Percentiles rank a stretch among this genome's conserved stretches.
These are phyloP conservation scores for Skeletonema marinoi DNA, from an alignment of 108 stramenopile genomes.

Conservation along the genomic window DNA sequence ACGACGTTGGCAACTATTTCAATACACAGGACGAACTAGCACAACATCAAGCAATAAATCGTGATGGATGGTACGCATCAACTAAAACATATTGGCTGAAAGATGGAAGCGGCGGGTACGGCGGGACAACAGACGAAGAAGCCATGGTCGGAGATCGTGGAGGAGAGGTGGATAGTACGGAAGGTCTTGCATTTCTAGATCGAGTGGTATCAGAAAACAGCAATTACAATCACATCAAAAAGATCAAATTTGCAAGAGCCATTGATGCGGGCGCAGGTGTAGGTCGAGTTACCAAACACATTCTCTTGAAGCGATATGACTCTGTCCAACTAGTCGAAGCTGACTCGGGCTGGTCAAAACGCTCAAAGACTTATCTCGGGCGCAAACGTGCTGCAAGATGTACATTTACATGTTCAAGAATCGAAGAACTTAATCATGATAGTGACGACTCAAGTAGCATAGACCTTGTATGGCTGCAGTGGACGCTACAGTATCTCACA, in stretches of 20 bases:
- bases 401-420: constrained; percentile 4
- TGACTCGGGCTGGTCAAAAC: constrained; percentile 9
- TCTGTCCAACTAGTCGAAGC: constrained; percentile 15
- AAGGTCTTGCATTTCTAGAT: constrained; percentile 26
- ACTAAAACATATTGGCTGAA: no score
- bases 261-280: constrained; percentile 22
- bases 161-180: constrained; percentile 12
- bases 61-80: no score
- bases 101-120: constrained; percentile 9
- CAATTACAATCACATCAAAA: no score
- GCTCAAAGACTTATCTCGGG: constrained; percentile 7
- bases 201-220: background rate
- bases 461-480: constrained; percentile 21
- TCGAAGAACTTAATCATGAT: background rate
- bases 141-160: constrained; percentile 30
- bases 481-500: constrained; percentile 24
- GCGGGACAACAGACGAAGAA: constrained; percentile 11
- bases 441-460: background rate
- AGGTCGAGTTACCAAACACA: constrained; percentile 16
- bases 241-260: background rate
- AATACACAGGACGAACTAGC: no score
- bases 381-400: constrained; percentile 17
- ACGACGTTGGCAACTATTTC: background rate
- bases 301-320: constrained; percentile 14
- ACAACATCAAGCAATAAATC: no score